Evolutionary conservation across 2,329 filamentous ascomycete genomes (phyloP).

Genomic region (Delphinella strobiligena): DNA sequence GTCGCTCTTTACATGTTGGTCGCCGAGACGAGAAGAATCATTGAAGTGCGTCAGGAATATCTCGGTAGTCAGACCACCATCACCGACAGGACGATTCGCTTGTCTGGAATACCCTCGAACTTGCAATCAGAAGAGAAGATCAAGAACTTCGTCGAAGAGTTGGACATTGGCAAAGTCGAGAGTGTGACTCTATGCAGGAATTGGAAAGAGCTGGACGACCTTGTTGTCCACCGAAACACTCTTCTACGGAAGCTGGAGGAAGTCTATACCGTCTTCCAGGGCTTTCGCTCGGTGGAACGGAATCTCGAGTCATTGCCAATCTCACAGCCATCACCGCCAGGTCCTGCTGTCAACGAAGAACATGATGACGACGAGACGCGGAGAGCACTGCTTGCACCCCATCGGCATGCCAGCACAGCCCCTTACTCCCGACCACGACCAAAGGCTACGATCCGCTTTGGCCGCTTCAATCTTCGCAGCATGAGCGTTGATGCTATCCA

Average conservation of each 20-base stretch:
- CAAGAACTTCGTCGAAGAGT: slow-evolving; percentile 72
- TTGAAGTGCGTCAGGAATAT: slow-evolving; percentile 78
- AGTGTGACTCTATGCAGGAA: slow-evolving; percentile 75
- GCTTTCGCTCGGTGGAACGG: slow-evolving; percentile 39
- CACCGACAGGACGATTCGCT: slow-evolving; percentile 82
- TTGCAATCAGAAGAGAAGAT: slow-evolving; percentile 73
- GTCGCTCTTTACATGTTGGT: slow-evolving; percentile 75
- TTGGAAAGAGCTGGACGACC: slow-evolving; percentile 68
- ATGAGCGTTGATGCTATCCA: slow-evolving; percentile 80
- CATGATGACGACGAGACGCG: slow-evolving; percentile 32
- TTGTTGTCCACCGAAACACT: slow-evolving; percentile 55
- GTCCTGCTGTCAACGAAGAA: slow-evolving; percentile 15
- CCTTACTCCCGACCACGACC: slow-evolving; percentile 44
- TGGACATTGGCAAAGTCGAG: slow-evolving; percentile 83
- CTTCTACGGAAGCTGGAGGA: slow-evolving; percentile 66
- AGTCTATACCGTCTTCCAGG: slow-evolving; percentile 68
- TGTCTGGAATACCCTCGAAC: slow-evolving; percentile 75
- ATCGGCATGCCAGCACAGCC: slow-evolving; percentile 24
- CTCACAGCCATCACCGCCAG: slow-evolving; percentile 32
- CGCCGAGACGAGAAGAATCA: slow-evolving; percentile 71
- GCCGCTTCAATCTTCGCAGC: slow-evolving; percentile 58
- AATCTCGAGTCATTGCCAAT: slow-evolving; percentile 38
- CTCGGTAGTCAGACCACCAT: slow-evolving; percentile 89
- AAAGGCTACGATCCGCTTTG: slow-evolving; percentile 64
- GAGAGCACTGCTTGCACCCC: slow-evolving; percentile 43